Conservation (phyloP, 257 asterid species). For the Fraxinus pennsylvanica region DNA sequence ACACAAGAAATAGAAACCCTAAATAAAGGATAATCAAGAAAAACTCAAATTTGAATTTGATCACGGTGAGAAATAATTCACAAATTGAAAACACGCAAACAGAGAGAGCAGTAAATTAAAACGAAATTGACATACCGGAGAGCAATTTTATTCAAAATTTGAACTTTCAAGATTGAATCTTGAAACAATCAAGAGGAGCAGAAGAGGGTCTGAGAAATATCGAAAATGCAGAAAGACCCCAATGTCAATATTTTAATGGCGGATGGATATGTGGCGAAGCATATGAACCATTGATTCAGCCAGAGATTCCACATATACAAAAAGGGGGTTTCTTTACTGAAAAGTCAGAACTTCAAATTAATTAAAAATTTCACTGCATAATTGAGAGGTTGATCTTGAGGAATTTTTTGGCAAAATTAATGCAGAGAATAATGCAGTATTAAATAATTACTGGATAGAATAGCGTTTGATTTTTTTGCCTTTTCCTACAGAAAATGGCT, state of each 20-base stretch:
- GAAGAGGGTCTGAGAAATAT: not conserved
- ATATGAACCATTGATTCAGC: conserved; percentile 38
- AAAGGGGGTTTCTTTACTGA: too few species aligned
- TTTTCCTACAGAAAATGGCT: too few species aligned
- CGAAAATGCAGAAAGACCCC: conserved; percentile 6
- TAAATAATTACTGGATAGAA: too few species aligned
- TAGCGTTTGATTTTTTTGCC: too few species aligned
- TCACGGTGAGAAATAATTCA: conserved; percentile 18
- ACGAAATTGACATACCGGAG: conserved; percentile 36
- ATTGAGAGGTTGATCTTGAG: too few species aligned
- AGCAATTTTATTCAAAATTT: conserved; percentile 9
- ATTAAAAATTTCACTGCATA: too few species aligned
- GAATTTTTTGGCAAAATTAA: too few species aligned
- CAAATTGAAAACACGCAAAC: not conserved
- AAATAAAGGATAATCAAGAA: too few species aligned
- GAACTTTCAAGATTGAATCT: conserved; percentile 21
- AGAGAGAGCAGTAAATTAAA: not conserved
- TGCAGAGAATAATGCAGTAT: too few species aligned
- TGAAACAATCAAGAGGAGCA: conserved; percentile 21
- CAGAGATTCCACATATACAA: too few species aligned
- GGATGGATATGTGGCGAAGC: conserved; percentile 33
- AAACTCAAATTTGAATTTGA: not conserved
- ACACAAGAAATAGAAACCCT: too few species aligned
- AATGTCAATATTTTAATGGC: conserved; percentile 41
- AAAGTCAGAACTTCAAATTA: too few species aligned